These are phyloP conservation scores for Gnaphalium uliginosum DNA, from an alignment of 129 eudicot genomes.

Conservation along the genomic window DNA sequence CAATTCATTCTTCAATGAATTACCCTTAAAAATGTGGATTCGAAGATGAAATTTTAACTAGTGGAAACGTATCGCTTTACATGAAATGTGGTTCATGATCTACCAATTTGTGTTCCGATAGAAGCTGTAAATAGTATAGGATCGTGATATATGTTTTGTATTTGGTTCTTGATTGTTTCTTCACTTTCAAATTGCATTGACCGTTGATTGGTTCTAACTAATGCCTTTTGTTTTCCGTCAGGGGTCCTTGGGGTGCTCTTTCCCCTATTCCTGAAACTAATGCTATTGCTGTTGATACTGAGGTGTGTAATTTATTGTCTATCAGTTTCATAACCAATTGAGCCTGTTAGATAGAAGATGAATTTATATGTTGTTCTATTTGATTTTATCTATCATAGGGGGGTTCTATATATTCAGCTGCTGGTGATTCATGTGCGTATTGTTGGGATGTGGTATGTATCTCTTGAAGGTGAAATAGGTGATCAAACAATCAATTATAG, in stretches of 20 bases:
- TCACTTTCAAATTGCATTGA: no score
- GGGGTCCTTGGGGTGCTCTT: conserved; percentile 98
- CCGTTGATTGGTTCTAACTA: not conserved
- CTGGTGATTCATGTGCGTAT: conserved; percentile 93
- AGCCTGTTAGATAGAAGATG: not conserved
- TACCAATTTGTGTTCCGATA: no score
- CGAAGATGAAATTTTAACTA: not conserved
- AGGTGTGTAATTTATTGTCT: conserved; percentile 42
- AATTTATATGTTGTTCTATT: not conserved
- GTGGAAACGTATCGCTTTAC: no score
- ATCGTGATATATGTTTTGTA: no score
- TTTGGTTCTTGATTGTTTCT: no score
- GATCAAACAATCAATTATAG: conserved; percentile 12
- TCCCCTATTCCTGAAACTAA: conserved; percentile 93
- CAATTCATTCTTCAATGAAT: not conserved
- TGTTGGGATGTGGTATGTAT: conserved; percentile 97
- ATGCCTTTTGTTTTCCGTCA: conserved; percentile 36
- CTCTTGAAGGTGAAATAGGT: conserved; percentile 22
- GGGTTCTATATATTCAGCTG: conserved; percentile 77
- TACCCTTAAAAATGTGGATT: no score
- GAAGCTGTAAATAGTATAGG: no score
- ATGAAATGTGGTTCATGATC: no score
- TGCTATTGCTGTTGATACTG: conserved; percentile 78
- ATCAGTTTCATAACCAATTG: not conserved
- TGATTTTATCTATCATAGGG: conserved; percentile 40